These are phyloP conservation scores for Daldinia vernicosa DNA, from an alignment of 495 filamentous ascomycete genomes.

Conservation along the genomic window DNA sequence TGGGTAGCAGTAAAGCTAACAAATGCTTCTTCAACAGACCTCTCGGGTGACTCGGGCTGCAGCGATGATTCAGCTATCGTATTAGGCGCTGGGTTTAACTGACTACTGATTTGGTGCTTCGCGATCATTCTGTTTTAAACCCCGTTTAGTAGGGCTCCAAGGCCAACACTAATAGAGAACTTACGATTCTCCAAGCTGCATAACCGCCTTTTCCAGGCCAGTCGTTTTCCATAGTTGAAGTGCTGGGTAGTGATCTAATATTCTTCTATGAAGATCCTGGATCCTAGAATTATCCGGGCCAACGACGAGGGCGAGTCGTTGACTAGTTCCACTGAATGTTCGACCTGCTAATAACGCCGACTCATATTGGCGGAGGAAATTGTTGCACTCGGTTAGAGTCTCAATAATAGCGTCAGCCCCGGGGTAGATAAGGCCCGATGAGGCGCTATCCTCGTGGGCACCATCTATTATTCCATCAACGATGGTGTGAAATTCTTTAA, in stretches of 20 bases:
- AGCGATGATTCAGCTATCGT: neutral
- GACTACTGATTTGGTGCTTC: slow-evolving; percentile 1
- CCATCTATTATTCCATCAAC: slow-evolving; percentile 27
- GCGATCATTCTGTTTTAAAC: slow-evolving; percentile 13
- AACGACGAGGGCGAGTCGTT: slow-evolving; percentile 24
- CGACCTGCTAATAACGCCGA: slow-evolving; percentile 17
- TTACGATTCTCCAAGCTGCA: slow-evolving; percentile 29
- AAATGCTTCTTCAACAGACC: slow-evolving; percentile 1
- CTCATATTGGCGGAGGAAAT: slow-evolving; percentile 40
- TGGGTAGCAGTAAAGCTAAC: slow-evolving; percentile 1
- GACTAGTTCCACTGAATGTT: slow-evolving; percentile 14
- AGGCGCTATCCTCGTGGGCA: slow-evolving; percentile 7
- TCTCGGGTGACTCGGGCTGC: slow-evolving; percentile 11
- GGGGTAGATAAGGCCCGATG: slow-evolving; percentile 14
- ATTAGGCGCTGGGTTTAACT: neutral
- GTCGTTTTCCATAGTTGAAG: slow-evolving; percentile 28
- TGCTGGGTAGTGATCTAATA: slow-evolving; percentile 29
- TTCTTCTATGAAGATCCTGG: slow-evolving; percentile 38
- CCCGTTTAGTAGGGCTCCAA: slow-evolving; percentile 5
- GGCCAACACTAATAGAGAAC: neutral
- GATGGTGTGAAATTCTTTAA: slow-evolving; percentile 23
- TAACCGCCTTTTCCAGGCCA: slow-evolving; percentile 9
- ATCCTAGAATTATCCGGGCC: slow-evolving; percentile 31
- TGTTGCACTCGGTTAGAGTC: slow-evolving; percentile 40
- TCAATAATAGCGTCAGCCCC: slow-evolving; percentile 30